Evolutionary conservation across 2,329 filamentous ascomycete species (phyloP), one percentile per base, ranked within the genome.

Genomic region (Calonectria pseudoreteaudii): DNA sequence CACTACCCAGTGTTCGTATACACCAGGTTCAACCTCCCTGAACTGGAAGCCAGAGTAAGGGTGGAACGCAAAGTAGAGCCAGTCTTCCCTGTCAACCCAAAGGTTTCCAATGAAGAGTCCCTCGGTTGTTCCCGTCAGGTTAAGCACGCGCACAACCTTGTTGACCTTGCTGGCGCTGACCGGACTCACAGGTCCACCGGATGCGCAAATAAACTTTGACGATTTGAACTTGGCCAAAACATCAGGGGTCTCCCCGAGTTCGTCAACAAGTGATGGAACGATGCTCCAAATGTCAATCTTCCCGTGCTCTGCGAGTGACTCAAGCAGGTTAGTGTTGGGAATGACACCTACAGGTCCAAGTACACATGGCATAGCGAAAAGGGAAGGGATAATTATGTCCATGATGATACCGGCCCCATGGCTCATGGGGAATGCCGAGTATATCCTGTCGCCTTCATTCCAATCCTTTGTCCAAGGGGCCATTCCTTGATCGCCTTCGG

Each of bases 391-490:
- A 0, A 86, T 47, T 20, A 86, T 83, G 70, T 87, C 73, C 84
- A 86, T 86, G 16, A 87, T 83, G 3, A 86, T 83, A 16, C 85
- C 85, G 0, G 85, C 85, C 1, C 83, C 82, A 56, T 82, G 80
- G 16, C 79, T 82, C 83, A 85, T 84, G 2, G 84, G 83, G 34
- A 85, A 86, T 11, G 83, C 83, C 0, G 80, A 84, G 60, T 84
- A 84, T 14, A 84, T 80, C 16, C 38, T 79, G 50, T 84, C 81
- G 0, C 81, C 80, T 2, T 75, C 75, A 10, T 79, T 76, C 81
- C 81, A 83, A 18, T 76, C 76, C 0, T 80, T 70, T 4, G 80
- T 81, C 79, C 83, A 84, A 0, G 83, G 82, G 11, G 30, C 64
- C 38, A 82, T 66, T 3, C 75, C 78, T 9, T 58, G 70, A 31